These are phyloP conservation scores for Cerioporus squamosus DNA, from an alignment of 1,284 basidiomycete species.

Conservation along the genomic window DNA sequence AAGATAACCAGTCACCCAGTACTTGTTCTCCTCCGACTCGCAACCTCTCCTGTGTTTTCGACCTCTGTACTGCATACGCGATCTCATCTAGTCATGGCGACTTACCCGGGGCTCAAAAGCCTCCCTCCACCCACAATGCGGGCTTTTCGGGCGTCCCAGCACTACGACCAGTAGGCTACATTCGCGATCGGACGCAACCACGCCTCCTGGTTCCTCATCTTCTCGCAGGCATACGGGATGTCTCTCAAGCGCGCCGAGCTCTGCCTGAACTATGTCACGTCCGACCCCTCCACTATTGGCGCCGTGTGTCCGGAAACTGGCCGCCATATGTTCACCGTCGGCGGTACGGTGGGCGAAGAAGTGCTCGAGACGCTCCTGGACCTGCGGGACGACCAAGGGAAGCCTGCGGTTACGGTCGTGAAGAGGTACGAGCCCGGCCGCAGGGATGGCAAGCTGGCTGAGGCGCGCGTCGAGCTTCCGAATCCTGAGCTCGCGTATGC, in stretches of 20 bases:
- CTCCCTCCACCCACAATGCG: no score
- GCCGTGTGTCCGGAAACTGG: not conserved
- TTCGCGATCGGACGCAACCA: slow-evolving; percentile 4
- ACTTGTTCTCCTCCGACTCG: no score
- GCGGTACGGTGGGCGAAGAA: not conserved
- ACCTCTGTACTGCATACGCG: no score
- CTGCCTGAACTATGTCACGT: slow-evolving; percentile 1
- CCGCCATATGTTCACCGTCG: not conserved
- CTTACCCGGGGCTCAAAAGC: no score
- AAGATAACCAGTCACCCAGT: no score
- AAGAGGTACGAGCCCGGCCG: not conserved
- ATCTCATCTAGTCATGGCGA: no score
- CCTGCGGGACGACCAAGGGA: not conserved
- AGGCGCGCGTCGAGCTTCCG: not conserved
- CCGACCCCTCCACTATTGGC: not conserved
- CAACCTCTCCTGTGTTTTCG: no score
- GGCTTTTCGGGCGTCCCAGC: no score
- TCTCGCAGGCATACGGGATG: not conserved
- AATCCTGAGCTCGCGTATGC: not conserved
- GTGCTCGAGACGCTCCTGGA: not conserved
- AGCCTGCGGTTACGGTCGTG: not conserved
- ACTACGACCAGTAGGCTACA: not conserved
- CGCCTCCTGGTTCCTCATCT: slow-evolving; percentile 8
- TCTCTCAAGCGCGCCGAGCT: not conserved
- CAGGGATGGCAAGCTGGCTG: not conserved